phyloP scores from a whole-genome alignment of 768 basidiomycete genomes.

The Multifurca ochricompacta region DNA sequence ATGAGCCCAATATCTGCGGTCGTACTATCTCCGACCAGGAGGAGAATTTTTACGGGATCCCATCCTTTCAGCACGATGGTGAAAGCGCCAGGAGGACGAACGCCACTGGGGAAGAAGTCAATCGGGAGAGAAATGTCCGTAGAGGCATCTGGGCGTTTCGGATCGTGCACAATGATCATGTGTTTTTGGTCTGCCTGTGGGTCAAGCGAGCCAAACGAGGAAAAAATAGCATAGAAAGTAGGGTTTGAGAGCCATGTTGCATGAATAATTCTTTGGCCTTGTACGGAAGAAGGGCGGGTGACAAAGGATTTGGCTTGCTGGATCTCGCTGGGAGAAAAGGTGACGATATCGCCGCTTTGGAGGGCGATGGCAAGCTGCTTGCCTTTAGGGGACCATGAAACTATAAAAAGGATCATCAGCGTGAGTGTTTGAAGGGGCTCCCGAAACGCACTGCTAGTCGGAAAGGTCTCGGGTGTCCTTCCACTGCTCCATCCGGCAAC shows the following conservation, averaged over 20 bases:
- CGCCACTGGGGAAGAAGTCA: conserved; percentile 39
- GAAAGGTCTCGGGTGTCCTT: conserved; percentile 40
- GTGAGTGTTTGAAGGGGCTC: background rate
- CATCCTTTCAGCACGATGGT: conserved; percentile 34
- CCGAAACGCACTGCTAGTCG: conserved; percentile 48
- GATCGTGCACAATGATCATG: conserved; percentile 35
- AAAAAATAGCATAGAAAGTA: conserved; percentile 61
- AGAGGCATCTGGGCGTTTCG: conserved; percentile 32
- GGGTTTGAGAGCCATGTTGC: conserved; percentile 62
- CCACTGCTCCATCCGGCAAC: conserved; percentile 49
- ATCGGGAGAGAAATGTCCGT: conserved; percentile 32
- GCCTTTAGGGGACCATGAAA: conserved; percentile 81
- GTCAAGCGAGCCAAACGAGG: conserved; percentile 33
- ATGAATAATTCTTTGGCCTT: conserved; percentile 40
- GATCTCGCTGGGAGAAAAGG: conserved; percentile 52
- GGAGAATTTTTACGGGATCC: conserved; percentile 36
- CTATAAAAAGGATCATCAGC: conserved; percentile 31
- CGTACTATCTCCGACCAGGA: conserved; percentile 43
- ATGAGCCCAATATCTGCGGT: conserved; percentile 44
- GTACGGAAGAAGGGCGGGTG: conserved; percentile 44
- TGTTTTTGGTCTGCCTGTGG: conserved; percentile 38
- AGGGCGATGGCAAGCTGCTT: conserved; percentile 77
- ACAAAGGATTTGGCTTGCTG: conserved; percentile 50
- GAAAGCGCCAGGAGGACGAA: conserved; percentile 40
- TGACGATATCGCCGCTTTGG: conserved; percentile 60